phyloP scores from a whole-genome alignment of 176 grass and related monocot species.

The Dactylis glomerata region DNA sequence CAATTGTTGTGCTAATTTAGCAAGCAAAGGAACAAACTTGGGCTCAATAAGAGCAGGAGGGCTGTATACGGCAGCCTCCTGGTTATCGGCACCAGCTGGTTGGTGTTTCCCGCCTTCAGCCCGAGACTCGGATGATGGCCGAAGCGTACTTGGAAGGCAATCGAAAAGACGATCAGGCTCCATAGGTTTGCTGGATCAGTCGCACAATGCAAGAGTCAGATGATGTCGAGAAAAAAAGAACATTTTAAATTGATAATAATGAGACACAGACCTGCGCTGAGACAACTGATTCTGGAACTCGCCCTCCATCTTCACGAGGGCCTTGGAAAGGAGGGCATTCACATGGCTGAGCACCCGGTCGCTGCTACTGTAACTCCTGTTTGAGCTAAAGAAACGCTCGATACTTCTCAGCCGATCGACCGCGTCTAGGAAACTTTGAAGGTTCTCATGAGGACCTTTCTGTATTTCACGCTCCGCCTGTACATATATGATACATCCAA shows the following conservation, averaged over 20 bases:
- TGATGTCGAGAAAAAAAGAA: background rate
- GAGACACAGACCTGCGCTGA: slow-evolving; percentile 55
- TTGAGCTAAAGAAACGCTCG: slow-evolving; percentile 81
- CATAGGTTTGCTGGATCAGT: slow-evolving; percentile 71
- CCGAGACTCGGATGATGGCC: slow-evolving; percentile 71
- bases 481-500: background rate
- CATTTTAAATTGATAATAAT: background rate
- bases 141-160: slow-evolving; percentile 75
- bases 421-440: slow-evolving; percentile 77
- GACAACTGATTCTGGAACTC: slow-evolving; percentile 78
- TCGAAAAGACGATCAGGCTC: slow-evolving; percentile 94
- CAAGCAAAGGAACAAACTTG: slow-evolving; percentile 73
- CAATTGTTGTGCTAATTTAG: slow-evolving; percentile 85
- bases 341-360: slow-evolving; percentile 82
- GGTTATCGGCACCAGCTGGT: slow-evolving; percentile 33
- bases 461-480: slow-evolving; percentile 81
- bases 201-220: slow-evolving; percentile 7
- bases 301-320: slow-evolving; percentile 72
- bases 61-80: slow-evolving; percentile 62
- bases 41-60: slow-evolving; percentile 87
- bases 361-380: slow-evolving; percentile 80
- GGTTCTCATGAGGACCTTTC: slow-evolving; percentile 75
- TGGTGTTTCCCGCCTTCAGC: slow-evolving; percentile 53
- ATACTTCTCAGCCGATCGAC: slow-evolving; percentile 78
- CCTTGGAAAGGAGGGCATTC: slow-evolving; percentile 67